phyloP scores from a whole-genome alignment of 495 filamentous ascomycete species.

The Trichoderma erinaceum region DNA sequence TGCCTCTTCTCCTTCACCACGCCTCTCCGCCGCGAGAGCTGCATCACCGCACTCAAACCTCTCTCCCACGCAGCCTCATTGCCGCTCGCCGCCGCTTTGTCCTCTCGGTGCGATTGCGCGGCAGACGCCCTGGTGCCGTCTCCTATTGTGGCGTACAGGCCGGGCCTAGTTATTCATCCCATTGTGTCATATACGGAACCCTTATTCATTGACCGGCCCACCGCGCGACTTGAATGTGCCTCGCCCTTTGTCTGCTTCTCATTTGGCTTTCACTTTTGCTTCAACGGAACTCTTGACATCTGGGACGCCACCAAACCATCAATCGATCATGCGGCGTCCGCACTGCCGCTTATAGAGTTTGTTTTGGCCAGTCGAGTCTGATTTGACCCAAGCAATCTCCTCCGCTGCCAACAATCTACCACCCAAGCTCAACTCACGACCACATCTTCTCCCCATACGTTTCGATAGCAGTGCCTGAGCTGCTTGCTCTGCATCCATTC shows the following conservation, averaged over 20 bases:
- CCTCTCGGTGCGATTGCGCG: constrained; percentile 4
- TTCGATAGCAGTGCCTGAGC: neutral
- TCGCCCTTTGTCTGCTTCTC: neutral
- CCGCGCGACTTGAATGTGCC: neutral
- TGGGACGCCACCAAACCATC: neutral
- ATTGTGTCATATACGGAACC: no score
- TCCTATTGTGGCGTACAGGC: neutral
- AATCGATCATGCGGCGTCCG: constrained; percentile 16
- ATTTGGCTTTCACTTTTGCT: neutral
- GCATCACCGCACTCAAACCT: constrained; percentile 8
- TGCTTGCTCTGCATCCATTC: neutral
- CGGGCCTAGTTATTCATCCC: neutral
- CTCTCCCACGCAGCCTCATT: constrained; percentile 12
- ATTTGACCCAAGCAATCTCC: neutral
- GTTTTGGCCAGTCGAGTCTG: constrained; percentile 9
- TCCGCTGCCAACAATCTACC: neutral
- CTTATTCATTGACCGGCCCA: constrained; percentile 3
- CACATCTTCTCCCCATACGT: neutral
- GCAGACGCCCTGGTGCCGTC: neutral
- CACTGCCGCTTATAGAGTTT: constrained; percentile 2
- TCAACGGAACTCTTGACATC: neutral
- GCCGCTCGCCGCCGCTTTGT: neutral
- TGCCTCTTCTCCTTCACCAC: neutral
- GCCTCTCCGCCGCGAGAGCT: constrained; percentile 11
- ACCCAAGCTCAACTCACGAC: neutral